These are phyloP conservation scores for Globisporangium lucens DNA, from an alignment of 352 stramenopile genomes.

Conservation along the genomic window DNA sequence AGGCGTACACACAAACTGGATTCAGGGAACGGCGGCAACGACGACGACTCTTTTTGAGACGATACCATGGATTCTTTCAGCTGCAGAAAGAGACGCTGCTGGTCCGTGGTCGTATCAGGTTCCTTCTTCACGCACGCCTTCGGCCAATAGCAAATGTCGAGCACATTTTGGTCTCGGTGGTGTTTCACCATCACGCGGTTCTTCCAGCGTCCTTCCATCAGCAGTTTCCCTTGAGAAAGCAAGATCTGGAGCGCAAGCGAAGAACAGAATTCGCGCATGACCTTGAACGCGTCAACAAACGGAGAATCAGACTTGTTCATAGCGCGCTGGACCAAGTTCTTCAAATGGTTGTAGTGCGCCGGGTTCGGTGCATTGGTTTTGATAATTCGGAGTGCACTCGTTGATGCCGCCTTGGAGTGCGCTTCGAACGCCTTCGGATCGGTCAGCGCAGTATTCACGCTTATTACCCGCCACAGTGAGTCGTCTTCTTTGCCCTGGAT, in stretches of 20 bases:
- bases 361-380: conserved; percentile 68
- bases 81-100: conserved; percentile 60
- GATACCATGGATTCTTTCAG: conserved; percentile 38
- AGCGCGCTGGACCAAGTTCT: conserved; percentile 79
- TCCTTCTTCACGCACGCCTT: conserved; percentile 67
- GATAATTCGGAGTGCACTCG: conserved; percentile 71
- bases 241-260: conserved; percentile 76
- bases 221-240: conserved; percentile 62
- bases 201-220: conserved; percentile 82
- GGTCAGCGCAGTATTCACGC: conserved; percentile 73
- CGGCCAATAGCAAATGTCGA: conserved; percentile 84
- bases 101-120: conserved; percentile 42
- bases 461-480: conserved; percentile 77
- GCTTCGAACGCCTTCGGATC: conserved; percentile 51
- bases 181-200: conserved; percentile 77
- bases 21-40: conserved; percentile 47
- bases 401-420: conserved; percentile 56
- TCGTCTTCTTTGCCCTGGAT: conserved; percentile 77
- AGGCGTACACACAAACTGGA: conserved; percentile 72
- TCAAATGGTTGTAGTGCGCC: conserved; percentile 78
- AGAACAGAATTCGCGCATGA: conserved; percentile 85
- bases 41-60: conserved; percentile 18
- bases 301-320: conserved; percentile 84
- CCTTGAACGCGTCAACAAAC: conserved; percentile 73
- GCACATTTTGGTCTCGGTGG: conserved; percentile 69